These are phyloP conservation scores for Colletotrichum truncatum DNA, from an alignment of 2,329 filamentous ascomycete species.

Conservation along the genomic window DNA sequence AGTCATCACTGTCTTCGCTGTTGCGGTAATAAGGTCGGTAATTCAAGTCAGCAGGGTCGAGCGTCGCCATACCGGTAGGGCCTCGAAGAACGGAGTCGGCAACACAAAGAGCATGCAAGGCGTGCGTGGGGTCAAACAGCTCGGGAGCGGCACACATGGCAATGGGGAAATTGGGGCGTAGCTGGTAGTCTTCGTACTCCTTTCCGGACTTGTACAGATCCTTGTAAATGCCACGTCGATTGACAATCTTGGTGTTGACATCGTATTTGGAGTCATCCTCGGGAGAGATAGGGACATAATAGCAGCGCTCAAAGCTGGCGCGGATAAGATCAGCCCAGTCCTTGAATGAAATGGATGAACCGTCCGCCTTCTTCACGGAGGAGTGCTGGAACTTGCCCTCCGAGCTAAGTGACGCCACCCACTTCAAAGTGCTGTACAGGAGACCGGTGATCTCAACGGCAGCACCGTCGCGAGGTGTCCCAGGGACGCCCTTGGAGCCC, in stretches of 20 bases:
- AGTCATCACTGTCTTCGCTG: slow-evolving; percentile 90
- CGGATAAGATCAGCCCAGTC: slow-evolving; percentile 86
- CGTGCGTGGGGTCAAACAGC: slow-evolving; percentile 82
- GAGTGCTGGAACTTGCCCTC: slow-evolving; percentile 77
- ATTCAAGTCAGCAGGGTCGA: slow-evolving; percentile 91
- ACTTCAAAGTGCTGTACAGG: slow-evolving; percentile 86
- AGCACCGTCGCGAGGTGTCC: slow-evolving; percentile 95
- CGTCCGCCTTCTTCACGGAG: slow-evolving; percentile 74
- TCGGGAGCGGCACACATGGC: slow-evolving; percentile 94
- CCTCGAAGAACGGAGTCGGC: slow-evolving; percentile 84
- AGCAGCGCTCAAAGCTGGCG: slow-evolving; percentile 89
- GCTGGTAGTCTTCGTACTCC: slow-evolving; percentile 97
- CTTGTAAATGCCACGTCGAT: slow-evolving; percentile 97
- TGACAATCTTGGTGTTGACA: slow-evolving; percentile 81
- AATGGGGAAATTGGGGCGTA: slow-evolving; percentile 93
- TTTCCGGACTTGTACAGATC: slow-evolving; percentile 94
- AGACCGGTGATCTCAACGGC: slow-evolving; percentile 95
- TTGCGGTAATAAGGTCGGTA: slow-evolving; percentile 97
- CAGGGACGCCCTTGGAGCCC: slow-evolving; percentile 90
- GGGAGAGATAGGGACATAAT: slow-evolving; percentile 79
- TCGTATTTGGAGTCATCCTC: slow-evolving; percentile 81
- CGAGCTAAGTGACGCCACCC: slow-evolving; percentile 76
- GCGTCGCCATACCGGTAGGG: slow-evolving; percentile 92
- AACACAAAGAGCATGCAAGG: slow-evolving; percentile 80
- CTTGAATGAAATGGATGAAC: slow-evolving; percentile 70